Conservation (phyloP, 257 asterid species). For the Solanum megistacrolobum region DNA sequence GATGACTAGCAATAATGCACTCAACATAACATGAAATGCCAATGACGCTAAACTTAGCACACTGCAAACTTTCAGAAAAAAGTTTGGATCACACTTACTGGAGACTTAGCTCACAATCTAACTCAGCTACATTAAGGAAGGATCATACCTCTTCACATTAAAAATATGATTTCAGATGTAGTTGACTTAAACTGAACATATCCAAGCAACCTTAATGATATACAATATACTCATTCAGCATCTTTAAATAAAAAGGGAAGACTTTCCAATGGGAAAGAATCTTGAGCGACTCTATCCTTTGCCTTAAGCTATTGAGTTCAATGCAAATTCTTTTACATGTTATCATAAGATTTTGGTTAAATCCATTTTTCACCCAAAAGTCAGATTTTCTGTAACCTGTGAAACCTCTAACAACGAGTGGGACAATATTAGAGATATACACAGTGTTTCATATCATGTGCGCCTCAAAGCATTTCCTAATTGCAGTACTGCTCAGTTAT, state of each 20-base stretch:
- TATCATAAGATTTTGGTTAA: too few relatives aligned
- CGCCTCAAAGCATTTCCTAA: too few relatives aligned
- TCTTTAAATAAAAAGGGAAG: neutral
- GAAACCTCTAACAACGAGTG: too few relatives aligned
- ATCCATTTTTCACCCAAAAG: too few relatives aligned
- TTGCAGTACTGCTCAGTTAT: too few relatives aligned
- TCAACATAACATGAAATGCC: neutral
- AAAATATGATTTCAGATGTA: neutral
- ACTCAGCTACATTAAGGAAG: neutral
- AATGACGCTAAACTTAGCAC: neutral
- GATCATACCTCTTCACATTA: neutral
- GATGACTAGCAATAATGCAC: neutral
- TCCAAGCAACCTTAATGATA: neutral
- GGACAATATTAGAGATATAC: too few relatives aligned
- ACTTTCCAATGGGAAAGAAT: too few relatives aligned
- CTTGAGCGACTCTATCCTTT: too few relatives aligned
- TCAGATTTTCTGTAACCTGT: too few relatives aligned
- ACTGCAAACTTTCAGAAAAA: neutral
- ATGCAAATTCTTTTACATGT: too few relatives aligned
- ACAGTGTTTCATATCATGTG: too few relatives aligned
- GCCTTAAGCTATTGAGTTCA: too few relatives aligned
- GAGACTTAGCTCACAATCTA: neutral
- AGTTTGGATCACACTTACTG: neutral
- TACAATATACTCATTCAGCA: neutral
- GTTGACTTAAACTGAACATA: neutral